Percentiles rank a stretch among this genome's conserved stretches.
Conservation (phyloP, 495 filamentous ascomycete genomes). For the Talaromyces ruber region DNA sequence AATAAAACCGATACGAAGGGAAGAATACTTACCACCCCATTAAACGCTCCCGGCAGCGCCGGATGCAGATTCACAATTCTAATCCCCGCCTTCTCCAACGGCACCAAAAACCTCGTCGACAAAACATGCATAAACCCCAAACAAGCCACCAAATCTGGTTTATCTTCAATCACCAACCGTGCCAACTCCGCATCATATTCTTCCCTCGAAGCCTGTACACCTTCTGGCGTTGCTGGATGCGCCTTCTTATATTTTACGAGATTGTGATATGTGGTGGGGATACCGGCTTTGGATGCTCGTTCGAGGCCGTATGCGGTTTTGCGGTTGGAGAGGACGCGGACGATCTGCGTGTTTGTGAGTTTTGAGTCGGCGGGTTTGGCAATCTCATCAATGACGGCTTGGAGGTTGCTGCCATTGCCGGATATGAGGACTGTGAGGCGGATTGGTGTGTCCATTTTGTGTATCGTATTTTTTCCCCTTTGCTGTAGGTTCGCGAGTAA, state of each 20-base stretch:
- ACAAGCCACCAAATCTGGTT: constrained; percentile 63
- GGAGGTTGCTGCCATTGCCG: constrained; percentile 80
- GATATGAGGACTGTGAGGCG: constrained; percentile 62
- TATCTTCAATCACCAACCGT: constrained; percentile 53
- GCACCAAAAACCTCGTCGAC: constrained; percentile 53
- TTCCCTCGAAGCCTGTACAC: constrained; percentile 45
- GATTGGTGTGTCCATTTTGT: constrained; percentile 13
- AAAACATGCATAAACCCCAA: constrained; percentile 51
- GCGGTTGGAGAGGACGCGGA: constrained; percentile 76
- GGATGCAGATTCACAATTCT: constrained; percentile 86
- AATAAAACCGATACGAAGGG: too few relatives aligned
- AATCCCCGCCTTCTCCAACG: constrained; percentile 49
- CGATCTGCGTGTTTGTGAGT: constrained; percentile 53
- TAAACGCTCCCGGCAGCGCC: constrained; percentile 65
- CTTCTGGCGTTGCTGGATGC: constrained; percentile 33
- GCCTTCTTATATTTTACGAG: constrained; percentile 59
- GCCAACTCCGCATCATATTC: constrained; percentile 80
- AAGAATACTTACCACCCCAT: constrained; percentile 49
- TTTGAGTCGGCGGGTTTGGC: constrained; percentile 18
- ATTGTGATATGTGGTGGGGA: constrained; percentile 83
- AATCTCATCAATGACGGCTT: constrained; percentile 77
- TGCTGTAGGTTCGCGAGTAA: not conserved
- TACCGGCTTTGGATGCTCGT: constrained; percentile 59
- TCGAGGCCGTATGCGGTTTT: constrained; percentile 70
- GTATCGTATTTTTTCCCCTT: not conserved